Conservation (phyloP, 306 rosid species). For the Trifolium subterraneum region DNA sequence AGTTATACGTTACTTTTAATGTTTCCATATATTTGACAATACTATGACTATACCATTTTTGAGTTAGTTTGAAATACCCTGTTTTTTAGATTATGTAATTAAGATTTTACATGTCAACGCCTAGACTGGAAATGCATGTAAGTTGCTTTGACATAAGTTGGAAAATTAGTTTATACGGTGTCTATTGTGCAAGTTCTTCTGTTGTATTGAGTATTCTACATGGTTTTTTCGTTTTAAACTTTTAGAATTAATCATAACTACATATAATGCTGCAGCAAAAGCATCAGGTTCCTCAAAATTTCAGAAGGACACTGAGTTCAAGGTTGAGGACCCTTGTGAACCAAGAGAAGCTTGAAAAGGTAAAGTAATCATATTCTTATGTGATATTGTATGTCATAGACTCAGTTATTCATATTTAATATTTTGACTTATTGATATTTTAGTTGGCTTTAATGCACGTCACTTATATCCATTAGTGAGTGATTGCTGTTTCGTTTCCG, state of each 20-base stretch:
- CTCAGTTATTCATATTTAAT: not conserved
- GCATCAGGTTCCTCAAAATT: constrained; percentile 15
- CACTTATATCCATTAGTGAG: not conserved
- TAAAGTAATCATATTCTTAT: not conserved
- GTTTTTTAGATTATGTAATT: constrained; percentile 10
- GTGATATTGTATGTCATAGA: not conserved
- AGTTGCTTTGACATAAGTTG: not conserved
- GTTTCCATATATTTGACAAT: constrained; percentile 1
- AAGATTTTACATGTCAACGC: not conserved
- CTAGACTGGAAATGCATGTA: not conserved
- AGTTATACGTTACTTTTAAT: constrained; percentile 2
- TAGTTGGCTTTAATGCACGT: not conserved
- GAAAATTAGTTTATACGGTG: not conserved
- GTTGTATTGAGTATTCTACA: not conserved
- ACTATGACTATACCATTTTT: not conserved
- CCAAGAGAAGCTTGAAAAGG: constrained; percentile 31
- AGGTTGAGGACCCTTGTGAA: constrained; percentile 11
- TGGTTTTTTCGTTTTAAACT: not conserved
- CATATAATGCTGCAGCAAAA: constrained; percentile 23
- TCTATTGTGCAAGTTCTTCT: not conserved
- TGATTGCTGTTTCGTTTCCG: not conserved
- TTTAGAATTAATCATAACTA: not conserved
- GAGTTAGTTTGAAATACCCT: not conserved
- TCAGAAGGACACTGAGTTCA: constrained; percentile 9
- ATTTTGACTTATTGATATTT: not conserved